Conservation (phyloP, 2,329 filamentous ascomycete genomes). For the Fusarium pseudograminearum region DNA sequence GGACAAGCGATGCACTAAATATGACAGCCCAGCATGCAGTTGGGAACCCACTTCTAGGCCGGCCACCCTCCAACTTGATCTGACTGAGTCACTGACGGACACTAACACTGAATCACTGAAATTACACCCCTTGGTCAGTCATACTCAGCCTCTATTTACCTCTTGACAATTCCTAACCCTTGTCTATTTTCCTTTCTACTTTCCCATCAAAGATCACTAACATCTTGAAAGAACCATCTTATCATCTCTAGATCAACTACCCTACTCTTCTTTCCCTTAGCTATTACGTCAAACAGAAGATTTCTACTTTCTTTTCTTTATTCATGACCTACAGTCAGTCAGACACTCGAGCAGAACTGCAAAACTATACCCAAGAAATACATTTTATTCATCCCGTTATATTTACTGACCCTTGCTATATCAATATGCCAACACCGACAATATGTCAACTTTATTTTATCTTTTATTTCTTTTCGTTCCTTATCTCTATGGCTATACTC, state of each 20-base stretch:
- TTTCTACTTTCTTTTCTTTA: not conserved
- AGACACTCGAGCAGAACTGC: not conserved
- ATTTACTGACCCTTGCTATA: not conserved
- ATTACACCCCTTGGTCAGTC: not conserved
- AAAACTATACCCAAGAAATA: not conserved
- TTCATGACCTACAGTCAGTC: not conserved
- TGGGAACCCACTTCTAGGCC: not conserved
- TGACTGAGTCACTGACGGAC: not conserved
- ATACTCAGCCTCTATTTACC: not conserved
- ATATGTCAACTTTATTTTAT: not conserved
- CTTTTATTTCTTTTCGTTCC: not conserved
- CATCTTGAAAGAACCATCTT: not conserved
- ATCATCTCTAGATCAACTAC: not conserved
- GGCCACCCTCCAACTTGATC: not conserved
- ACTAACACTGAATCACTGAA: not conserved
- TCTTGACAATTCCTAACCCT: not conserved
- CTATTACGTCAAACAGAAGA: slow-evolving; percentile 2
- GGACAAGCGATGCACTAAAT: not conserved
- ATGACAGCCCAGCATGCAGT: not conserved
- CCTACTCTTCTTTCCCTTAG: not conserved
- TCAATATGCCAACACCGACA: not conserved
- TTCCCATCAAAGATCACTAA: not conserved
- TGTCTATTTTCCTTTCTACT: not conserved
- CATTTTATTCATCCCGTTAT: not conserved
- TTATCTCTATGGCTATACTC: not conserved